A percentile compares a stretch with the other conserved stretches of the same genome.
phyloP scores from a whole-genome alignment of 2,329 filamentous ascomycete species.

The Diplodia intermedia region DNA sequence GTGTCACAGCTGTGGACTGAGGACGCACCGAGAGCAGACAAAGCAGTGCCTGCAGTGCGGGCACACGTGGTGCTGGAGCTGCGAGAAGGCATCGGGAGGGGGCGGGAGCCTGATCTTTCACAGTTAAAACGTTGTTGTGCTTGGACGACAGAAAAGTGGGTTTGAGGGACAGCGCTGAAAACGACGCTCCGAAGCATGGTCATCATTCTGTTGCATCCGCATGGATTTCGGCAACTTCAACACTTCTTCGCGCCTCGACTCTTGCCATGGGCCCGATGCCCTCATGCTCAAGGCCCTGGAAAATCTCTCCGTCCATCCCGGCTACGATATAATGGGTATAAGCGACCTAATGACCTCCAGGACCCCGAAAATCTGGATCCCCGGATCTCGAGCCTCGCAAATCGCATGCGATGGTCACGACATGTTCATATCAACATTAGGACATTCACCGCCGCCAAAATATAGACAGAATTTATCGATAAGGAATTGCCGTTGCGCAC shows the following conservation, averaged over 20 bases:
- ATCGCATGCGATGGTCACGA: neutral
- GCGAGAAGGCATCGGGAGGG: slow-evolving; percentile 18
- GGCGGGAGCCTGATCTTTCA: slow-evolving; percentile 18
- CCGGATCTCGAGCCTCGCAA: neutral
- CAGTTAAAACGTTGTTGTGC: neutral
- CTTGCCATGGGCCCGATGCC: neutral
- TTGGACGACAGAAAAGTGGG: neutral
- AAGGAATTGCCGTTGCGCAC: neutral
- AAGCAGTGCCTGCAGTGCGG: slow-evolving; percentile 24
- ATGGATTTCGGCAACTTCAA: neutral
- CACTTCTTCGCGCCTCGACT: neutral
- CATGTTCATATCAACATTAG: neutral
- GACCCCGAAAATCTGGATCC: neutral
- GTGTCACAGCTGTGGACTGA: slow-evolving; percentile 23
- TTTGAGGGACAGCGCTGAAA: too few species aligned
- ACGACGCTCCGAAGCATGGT: too few species aligned
- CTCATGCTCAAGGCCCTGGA: neutral
- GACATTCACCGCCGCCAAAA: neutral
- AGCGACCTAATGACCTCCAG: neutral
- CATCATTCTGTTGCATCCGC: neutral
- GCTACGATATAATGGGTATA: neutral
- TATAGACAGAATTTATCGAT: neutral
- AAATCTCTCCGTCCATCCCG: neutral
- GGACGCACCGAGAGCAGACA: slow-evolving; percentile 14
- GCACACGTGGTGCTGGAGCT: slow-evolving; percentile 17